Evolutionary conservation across 1,284 basidiomycete species (phyloP).

Genomic region (Tremellales sp.): DNA sequence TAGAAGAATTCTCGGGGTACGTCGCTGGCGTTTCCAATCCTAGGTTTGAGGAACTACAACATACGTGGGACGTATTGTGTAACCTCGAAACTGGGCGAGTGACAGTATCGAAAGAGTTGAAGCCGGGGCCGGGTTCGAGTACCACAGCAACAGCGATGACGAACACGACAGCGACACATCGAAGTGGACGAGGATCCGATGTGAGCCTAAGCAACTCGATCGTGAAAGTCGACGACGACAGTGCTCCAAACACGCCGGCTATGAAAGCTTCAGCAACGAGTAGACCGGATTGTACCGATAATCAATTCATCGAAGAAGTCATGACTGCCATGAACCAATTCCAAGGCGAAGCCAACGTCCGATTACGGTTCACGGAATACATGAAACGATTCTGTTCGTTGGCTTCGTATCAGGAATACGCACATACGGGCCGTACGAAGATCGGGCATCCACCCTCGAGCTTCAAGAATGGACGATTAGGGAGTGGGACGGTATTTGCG

Average conservation of each 20-base stretch:
- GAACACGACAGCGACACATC: background rate
- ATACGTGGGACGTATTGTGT: slow-evolving; percentile 84
- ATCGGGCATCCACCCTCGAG: slow-evolving; percentile 57
- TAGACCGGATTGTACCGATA: slow-evolving; percentile 68
- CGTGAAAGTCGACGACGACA: slow-evolving; percentile 23
- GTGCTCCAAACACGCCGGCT: slow-evolving; percentile 10
- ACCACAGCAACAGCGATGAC: background rate
- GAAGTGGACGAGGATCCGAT: slow-evolving; percentile 17
- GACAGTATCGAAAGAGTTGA: slow-evolving; percentile 64
- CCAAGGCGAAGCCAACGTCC: slow-evolving; percentile 73
- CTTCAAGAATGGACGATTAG: slow-evolving; percentile 52
- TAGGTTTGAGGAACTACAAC: slow-evolving; percentile 78
- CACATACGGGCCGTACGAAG: slow-evolving; percentile 60
- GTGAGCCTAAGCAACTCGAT: slow-evolving; percentile 19
- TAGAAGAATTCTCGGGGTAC: slow-evolving; percentile 81
- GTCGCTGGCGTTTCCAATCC: slow-evolving; percentile 97
- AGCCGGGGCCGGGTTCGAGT: slow-evolving; percentile 10
- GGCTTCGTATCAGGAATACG: slow-evolving; percentile 73
- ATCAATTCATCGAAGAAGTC: slow-evolving; percentile 87
- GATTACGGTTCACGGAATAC: slow-evolving; percentile 72
- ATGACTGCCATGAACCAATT: background rate
- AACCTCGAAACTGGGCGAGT: slow-evolving; percentile 83
- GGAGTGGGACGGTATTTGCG: slow-evolving; percentile 64
- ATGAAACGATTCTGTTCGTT: slow-evolving; percentile 67
- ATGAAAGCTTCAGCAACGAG: slow-evolving; percentile 33